These are phyloP conservation scores for Malus asiatica DNA, from an alignment of 306 rosid genomes.

Conservation along the genomic window DNA sequence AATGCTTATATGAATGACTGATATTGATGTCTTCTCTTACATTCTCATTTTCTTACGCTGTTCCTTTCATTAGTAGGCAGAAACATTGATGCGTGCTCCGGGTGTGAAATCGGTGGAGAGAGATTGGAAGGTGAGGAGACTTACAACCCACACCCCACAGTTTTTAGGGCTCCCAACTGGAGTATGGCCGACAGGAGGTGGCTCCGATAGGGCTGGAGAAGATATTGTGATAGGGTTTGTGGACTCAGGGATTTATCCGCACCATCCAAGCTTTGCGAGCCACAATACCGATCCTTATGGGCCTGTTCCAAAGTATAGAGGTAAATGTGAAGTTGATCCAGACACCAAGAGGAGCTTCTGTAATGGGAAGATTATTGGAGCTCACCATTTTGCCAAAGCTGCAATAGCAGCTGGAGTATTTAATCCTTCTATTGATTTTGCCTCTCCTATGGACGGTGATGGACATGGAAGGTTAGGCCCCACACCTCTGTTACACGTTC, in stretches of 20 bases:
- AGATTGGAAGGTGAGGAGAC: slow-evolving; percentile 93
- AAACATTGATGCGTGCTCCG: slow-evolving; percentile 71
- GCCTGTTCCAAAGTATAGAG: slow-evolving; percentile 78
- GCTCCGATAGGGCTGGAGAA: slow-evolving; percentile 97
- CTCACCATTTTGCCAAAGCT: slow-evolving; percentile 96
- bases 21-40: slow-evolving; percentile 18
- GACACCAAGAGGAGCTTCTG: slow-evolving; percentile 77
- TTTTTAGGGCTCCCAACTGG: slow-evolving; percentile 99
- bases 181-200: slow-evolving; percentile 99
- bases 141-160: slow-evolving; percentile 95
- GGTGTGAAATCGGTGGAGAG: slow-evolving; percentile 85
- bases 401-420: slow-evolving; percentile 95
- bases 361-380: slow-evolving; percentile 97
- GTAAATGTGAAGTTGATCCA: slow-evolving; percentile 89
- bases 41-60: slow-evolving; percentile 27
- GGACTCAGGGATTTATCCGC: slow-evolving; percentile 91
- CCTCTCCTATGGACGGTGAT: slow-evolving; percentile 95
- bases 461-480: slow-evolving; percentile 93
- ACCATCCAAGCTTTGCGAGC: slow-evolving; percentile 85
- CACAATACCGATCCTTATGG: slow-evolving; percentile 65
- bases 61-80: slow-evolving; percentile 87
- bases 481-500: slow-evolving; percentile 10
- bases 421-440: slow-evolving; percentile 84
- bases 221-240: slow-evolving; percentile 93
- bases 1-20: slow-evolving; percentile 5